Base-by-base conservation (phyloP, 352 stramenopile genomes). In the Globisporangium alternatum region DNA sequence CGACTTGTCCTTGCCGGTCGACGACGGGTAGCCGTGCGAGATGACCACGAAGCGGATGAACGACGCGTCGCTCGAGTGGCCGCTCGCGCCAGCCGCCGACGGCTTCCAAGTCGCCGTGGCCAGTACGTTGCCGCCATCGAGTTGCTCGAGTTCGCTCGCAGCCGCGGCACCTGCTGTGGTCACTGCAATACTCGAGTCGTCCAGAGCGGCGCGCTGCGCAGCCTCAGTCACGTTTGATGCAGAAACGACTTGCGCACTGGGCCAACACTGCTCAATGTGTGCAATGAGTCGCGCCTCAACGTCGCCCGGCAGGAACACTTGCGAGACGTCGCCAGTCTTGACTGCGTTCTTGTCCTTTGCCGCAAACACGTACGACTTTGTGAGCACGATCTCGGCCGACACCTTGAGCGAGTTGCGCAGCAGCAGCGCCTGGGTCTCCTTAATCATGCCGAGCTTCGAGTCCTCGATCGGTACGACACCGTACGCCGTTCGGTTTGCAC, bases 391-490 rank as follows among this genome's bases (percentile, higher is more conserved):
- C 62, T 95, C 86, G 12, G 83, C 86, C 9, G 81, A 82, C 15
- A 93, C 80, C 64, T 93, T 90, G 39, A 95, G 74, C n/a, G 83
- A 81, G 59, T 79, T 86, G 33, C 65, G 75, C 66, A 93, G 69
- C 45, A 93, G 60, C 55, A 84, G 82, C 12, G 81, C 76, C 65
- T 96, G 88, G 3, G 88, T 95, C 56, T 94, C 86, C 70, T 96
- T 96, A 60, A 89, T 78, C 77, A 96, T 96, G 31, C 88, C 88
- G 15, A 82, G 57, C 53, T 78, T 78, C n/a, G 87, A 92, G 58
- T 95, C 86, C 62, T 96, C 87, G 48, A 96, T 89, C 7, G 87
- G 87, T 19, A 96, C 85, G 19, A 96, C 78, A n/a, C 85, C 88
- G 56, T 89, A 96, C 5, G 87, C 88, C 1, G 85, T 88, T 52